A percentile compares a stretch with the other conserved stretches of the same genome.
These are phyloP conservation scores for Pleurotus giganteus DNA, from an alignment of 768 basidiomycete species.

Conservation along the genomic window DNA sequence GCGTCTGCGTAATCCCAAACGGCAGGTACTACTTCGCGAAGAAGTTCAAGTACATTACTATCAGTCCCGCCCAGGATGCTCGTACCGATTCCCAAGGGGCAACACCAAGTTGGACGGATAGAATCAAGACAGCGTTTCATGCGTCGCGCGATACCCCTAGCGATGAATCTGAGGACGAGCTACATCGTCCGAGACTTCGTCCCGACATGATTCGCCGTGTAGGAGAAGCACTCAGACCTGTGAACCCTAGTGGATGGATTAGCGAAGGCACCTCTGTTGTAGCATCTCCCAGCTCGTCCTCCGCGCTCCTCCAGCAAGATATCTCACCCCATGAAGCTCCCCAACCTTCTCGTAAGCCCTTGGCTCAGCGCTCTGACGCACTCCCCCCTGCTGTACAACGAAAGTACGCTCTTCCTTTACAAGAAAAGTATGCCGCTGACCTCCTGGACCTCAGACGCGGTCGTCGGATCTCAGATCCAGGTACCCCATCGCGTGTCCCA, in stretches of 20 bases:
- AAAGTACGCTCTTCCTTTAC: too few relatives aligned
- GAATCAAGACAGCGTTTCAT: too few relatives aligned
- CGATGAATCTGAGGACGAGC: too few relatives aligned
- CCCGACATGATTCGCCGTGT: slow-evolving; percentile 79
- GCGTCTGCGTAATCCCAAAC: background rate
- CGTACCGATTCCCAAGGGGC: too few relatives aligned
- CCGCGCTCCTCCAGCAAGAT: background rate
- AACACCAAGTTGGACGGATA: slow-evolving; percentile 13
- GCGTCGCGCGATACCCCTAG: too few relatives aligned
- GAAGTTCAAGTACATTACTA: slow-evolving; percentile 59
- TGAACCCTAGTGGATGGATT: slow-evolving; percentile 76
- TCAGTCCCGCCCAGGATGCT: slow-evolving; percentile 8
- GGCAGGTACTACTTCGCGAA: slow-evolving; percentile 65
- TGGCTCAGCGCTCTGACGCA: too few relatives aligned
- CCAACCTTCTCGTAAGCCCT: too few relatives aligned
- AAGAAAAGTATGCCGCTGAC: too few relatives aligned
- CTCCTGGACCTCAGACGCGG: slow-evolving; percentile 12
- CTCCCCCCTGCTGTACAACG: too few relatives aligned
- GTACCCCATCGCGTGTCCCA: slow-evolving; percentile 6
- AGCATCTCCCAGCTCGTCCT: background rate
- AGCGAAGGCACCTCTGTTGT: slow-evolving; percentile 24
- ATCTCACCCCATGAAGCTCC: too few relatives aligned
- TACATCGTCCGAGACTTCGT: slow-evolving; percentile 35
- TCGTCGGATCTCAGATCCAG: slow-evolving; percentile 38
- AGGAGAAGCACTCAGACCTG: slow-evolving; percentile 62